A percentile compares a stretch with the other conserved stretches of the same genome.
phyloP scores from a whole-genome alignment of 2,329 filamentous ascomycete genomes.

The Knufia fluminis region DNA sequence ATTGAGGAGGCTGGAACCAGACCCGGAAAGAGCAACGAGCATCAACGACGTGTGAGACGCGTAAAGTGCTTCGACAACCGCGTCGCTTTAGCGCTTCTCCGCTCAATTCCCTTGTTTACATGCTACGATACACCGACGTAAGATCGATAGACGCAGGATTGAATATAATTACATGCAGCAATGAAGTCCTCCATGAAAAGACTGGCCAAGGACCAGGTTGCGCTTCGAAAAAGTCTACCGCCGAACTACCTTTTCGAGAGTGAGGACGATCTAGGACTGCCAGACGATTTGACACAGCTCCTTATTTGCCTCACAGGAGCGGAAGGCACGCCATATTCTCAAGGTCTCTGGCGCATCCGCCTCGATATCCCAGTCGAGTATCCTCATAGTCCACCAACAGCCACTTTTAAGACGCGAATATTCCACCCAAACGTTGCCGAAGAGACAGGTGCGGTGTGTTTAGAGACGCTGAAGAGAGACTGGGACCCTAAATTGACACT shows the following conservation, averaged over 20 bases:
- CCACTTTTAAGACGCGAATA: slow-evolving; percentile 51
- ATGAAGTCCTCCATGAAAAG: slow-evolving; percentile 41
- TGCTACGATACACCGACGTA: background rate
- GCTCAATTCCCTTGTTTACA: background rate
- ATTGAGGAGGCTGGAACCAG: too few relatives aligned
- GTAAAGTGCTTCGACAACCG: too few relatives aligned
- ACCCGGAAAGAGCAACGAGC: too few relatives aligned
- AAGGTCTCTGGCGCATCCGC: slow-evolving; percentile 51
- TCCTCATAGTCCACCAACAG: slow-evolving; percentile 44
- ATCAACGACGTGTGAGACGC: background rate
- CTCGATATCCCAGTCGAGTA: slow-evolving; percentile 45
- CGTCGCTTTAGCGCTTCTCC: too few relatives aligned
- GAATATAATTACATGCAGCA: background rate
- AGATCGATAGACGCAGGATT: background rate
- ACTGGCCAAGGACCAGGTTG: slow-evolving; percentile 51
- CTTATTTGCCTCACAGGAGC: slow-evolving; percentile 51
- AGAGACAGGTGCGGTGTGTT: slow-evolving; percentile 51
- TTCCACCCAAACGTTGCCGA: slow-evolving; percentile 60
- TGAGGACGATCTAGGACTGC: slow-evolving; percentile 26
- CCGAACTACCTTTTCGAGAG: slow-evolving; percentile 53
- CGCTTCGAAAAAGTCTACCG: slow-evolving; percentile 46
- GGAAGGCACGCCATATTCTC: slow-evolving; percentile 49
- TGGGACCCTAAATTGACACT: slow-evolving; percentile 51
- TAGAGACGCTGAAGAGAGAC: slow-evolving; percentile 56
- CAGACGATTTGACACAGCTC: slow-evolving; percentile 49